phyloP scores from a whole-genome alignment of 495 filamentous ascomycete species.

The Penicillium ucsense region DNA sequence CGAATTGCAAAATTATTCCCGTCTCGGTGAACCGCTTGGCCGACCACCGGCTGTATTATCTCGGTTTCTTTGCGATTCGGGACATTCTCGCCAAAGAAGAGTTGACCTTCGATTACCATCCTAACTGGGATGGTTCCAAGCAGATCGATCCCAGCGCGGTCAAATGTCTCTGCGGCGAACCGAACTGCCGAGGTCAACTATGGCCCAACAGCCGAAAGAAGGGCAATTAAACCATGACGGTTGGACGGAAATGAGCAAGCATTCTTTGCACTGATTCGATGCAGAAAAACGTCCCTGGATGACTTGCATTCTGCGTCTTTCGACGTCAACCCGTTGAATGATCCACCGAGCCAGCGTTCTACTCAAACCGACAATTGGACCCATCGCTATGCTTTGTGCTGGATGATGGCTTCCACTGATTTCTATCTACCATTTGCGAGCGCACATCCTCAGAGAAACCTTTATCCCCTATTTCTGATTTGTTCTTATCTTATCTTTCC shows the following conservation, averaged over 20 bases:
- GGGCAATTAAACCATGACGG: not conserved
- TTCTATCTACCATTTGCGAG: too few relatives aligned
- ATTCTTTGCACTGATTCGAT: not conserved
- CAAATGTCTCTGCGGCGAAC: conserved; percentile 57
- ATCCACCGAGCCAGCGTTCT: too few relatives aligned
- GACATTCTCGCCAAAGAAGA: conserved; percentile 63
- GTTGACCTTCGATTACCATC: conserved; percentile 79
- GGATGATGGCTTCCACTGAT: too few relatives aligned
- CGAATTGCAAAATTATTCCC: conserved; percentile 72
- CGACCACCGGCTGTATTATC: conserved; percentile 68
- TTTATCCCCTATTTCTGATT: too few relatives aligned
- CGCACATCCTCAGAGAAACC: too few relatives aligned
- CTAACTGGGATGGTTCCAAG: conserved; percentile 42
- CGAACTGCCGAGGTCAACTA: conserved; percentile 57
- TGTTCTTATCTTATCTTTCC: too few relatives aligned
- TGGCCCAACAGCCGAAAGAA: conserved; percentile 44
- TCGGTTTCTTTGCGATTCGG: conserved; percentile 73
- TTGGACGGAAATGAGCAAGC: not conserved
- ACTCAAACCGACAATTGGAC: too few relatives aligned
- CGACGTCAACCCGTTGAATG: too few relatives aligned
- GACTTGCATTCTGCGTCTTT: too few relatives aligned
- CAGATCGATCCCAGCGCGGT: conserved; percentile 45
- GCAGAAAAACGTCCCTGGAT: too few relatives aligned
- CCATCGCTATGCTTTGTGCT: too few relatives aligned
- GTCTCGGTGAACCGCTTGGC: conserved; percentile 63